Base-by-base conservation (phyloP, 2,329 filamentous ascomycete genomes). In the Botrytis fragariae region DNA sequence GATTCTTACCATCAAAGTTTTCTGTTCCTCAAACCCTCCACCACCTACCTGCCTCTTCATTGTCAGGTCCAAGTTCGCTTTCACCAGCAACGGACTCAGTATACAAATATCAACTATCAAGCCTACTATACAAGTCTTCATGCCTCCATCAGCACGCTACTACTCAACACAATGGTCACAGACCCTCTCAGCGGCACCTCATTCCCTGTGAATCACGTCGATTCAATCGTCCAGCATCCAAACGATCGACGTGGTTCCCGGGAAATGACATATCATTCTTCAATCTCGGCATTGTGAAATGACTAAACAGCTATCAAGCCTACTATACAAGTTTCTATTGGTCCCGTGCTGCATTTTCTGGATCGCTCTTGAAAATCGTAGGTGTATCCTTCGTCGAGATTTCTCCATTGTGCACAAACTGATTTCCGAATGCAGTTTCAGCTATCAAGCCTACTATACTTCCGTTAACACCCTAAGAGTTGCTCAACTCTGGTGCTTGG, bases 311-410 rank as follows among this genome's bases (percentile, higher is more conserved):
- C 12, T 64, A 35, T 64, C 29, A 20, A 48, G 29, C 22, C 29
- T 48, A 48, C 32, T 64, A 64, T 64, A 64, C 29, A 8, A 45
- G 0, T 57, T 57, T 29, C 1, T 1, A 29, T 57, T 29, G 6
- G 6, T 51, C 48, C 3, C 29, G 14, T 29, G 14, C 6, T 29
- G 51, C 0, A 18, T 3, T 8, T 8, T 9, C n/a, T 3, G n/a
- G 6, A 12, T 3, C 14, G 2, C 51, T 29, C n/a, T 29, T 29
- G 51, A 9, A 8, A 57, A 29, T 29, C 51, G n/a, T 57, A 57
- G 3, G n/a, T 57, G 8, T 4, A 29, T 29, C n/a, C 6, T 16
- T 57, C 7, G 6, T 57, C n/a, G 0, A 29, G 2, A 0, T 7
- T 18, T 1, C 9, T 18, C 14, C 2, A 54, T 29, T 18, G 9